phyloP scores from a whole-genome alignment of 345 rosid genomes.

The Xanthoceras sorbifolium region DNA sequence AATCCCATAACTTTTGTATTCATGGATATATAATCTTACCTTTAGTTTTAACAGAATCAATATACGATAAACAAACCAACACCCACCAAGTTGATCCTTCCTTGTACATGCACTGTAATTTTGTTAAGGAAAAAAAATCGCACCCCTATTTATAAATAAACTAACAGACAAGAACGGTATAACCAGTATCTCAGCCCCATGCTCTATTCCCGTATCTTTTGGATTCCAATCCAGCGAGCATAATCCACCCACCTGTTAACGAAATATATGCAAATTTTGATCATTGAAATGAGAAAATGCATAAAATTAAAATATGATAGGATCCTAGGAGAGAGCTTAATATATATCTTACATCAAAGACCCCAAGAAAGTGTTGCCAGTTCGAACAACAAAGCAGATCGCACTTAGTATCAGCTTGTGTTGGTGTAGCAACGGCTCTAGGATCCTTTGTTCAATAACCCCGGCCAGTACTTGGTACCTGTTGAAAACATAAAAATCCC shows the following conservation, averaged over 20 bases:
- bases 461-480: conserved; percentile 85
- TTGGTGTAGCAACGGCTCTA: conserved; percentile 66
- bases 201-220: conserved; percentile 34
- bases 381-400: conserved; percentile 66
- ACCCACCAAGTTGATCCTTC: background rate
- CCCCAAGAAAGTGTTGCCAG: conserved; percentile 84
- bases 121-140: background rate
- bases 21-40: background rate
- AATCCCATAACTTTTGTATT: background rate
- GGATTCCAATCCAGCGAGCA: conserved; percentile 66
- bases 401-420: conserved; percentile 61
- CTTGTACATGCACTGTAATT: too few species aligned
- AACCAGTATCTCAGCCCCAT: background rate
- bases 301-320: background rate
- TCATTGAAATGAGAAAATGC: background rate
- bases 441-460: conserved; percentile 65
- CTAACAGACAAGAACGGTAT: background rate
- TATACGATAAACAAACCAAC: background rate
- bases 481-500: conserved; percentile 6
- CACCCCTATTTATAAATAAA: background rate
- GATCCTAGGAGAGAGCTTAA: background rate
- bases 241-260: conserved; percentile 80
- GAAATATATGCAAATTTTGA: background rate
- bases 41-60: background rate
- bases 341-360: conserved; percentile 56